These are phyloP conservation scores for Bretschneidera sinensis DNA, from an alignment of 345 rosid species.

Conservation along the genomic window DNA sequence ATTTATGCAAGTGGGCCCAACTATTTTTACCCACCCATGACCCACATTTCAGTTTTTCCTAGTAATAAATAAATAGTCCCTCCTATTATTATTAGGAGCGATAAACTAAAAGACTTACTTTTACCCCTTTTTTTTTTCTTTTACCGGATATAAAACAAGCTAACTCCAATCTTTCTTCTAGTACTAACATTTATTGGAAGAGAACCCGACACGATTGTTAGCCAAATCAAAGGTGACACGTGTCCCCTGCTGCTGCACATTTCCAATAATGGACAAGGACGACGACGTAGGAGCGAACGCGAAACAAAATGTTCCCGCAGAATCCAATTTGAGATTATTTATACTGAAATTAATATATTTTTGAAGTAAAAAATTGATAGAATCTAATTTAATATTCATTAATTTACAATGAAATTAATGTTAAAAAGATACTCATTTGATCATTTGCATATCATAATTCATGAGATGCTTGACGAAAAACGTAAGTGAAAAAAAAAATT, in stretches of 20 bases:
- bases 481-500: too few relatives aligned
- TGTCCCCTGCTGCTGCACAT: constrained; percentile 93
- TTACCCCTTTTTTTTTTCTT: too few relatives aligned
- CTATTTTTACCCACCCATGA: constrained; percentile 4
- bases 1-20: constrained; percentile 25
- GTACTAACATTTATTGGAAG: constrained; percentile 56
- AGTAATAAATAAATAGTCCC: background rate
- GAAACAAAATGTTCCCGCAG: constrained; percentile 71
- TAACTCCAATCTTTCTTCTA: background rate
- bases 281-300: constrained; percentile 94
- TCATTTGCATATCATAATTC: too few relatives aligned
- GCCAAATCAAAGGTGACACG: constrained; percentile 81
- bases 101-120: too few relatives aligned
- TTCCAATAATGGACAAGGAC: constrained; percentile 80
- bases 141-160: background rate
- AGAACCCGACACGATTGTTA: constrained; percentile 55
- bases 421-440: too few relatives aligned
- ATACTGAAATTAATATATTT: too few relatives aligned
- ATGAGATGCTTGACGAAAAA: too few relatives aligned
- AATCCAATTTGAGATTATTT: too few relatives aligned
- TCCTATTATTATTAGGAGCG: too few relatives aligned
- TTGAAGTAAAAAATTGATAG: too few relatives aligned
- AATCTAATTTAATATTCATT: too few relatives aligned
- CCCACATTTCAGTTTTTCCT: background rate
- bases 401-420: too few relatives aligned